Base-by-base conservation (phyloP, 2,329 filamentous ascomycete species). In the Penicillium polonicum region DNA sequence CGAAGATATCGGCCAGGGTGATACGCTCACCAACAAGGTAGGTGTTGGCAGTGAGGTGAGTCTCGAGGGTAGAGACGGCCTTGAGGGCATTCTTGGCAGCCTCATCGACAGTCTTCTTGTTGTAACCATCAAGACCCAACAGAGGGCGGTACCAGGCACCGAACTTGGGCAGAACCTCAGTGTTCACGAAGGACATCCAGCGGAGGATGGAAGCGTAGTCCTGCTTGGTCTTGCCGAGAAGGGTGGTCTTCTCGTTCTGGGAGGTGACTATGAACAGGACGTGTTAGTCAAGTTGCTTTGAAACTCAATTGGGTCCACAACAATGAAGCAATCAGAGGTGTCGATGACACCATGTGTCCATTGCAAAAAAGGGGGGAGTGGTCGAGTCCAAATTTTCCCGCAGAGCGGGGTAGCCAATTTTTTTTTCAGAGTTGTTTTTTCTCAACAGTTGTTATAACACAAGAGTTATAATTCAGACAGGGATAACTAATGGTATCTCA, bases 181-280 rank as follows among this genome's bases (percentile, higher is more conserved):
- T 77, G 87, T 97, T 99, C 86, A 89, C 90, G 82, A 88, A 97
- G 67, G 93, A 97, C 88, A 97, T 88, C 94, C 94, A 99, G 81
- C 90, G 91, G 76, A 99, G 85, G 79, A 99, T 99, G 69, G 92
- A 92, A 71, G 94, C 94, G 80, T 97, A 93, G 87, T 99, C 94
- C 85, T 99, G 93, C 89, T 99, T 99, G 82, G 92, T 99, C 89
- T 97, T 97, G 76, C 94, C 94, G 72, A 99, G 88, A 68, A 99
- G 92, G 70, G 92, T 95, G 72, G 94, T 99, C 89, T 97, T 97
- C 88, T 97, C 94, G 80, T 99, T 99, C 83, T 99, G 94, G 71
- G 94, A 97, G 73, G 94, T 92, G 77, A 99, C 94, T 97, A 60
- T 53, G 58, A 50, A 50, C 59, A 67, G 60, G 60, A 58, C 51